These are phyloP conservation scores for Didymella keratinophila DNA, from an alignment of 2,329 filamentous ascomycete species.

Conservation along the genomic window DNA sequence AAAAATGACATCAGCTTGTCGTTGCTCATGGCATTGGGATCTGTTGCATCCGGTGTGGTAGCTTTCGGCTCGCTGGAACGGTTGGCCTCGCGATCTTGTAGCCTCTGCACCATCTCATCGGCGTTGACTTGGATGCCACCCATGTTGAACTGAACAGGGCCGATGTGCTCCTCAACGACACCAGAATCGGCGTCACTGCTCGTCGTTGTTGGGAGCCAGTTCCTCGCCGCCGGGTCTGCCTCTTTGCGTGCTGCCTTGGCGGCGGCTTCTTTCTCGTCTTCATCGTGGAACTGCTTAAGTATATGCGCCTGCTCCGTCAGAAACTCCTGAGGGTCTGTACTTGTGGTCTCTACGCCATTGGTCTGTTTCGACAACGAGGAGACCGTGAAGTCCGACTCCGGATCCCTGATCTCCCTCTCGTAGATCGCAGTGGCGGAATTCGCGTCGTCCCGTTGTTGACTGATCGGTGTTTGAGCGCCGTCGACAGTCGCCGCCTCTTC, in stretches of 20 bases:
- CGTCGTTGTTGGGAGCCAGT: slow-evolving; percentile 17
- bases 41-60: slow-evolving; percentile 36
- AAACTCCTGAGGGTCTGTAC: slow-evolving; percentile 80
- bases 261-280: slow-evolving; percentile 66
- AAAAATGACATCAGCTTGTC: slow-evolving; percentile 52
- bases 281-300: slow-evolving; percentile 70
- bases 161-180: slow-evolving; percentile 72
- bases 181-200: slow-evolving; percentile 42
- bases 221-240: slow-evolving; percentile 35
- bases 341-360: slow-evolving; percentile 67
- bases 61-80: slow-evolving; percentile 40
- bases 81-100: slow-evolving; percentile 64
- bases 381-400: slow-evolving; percentile 62
- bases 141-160: slow-evolving; percentile 97
- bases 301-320: slow-evolving; percentile 76
- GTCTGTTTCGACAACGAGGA: slow-evolving; percentile 53
- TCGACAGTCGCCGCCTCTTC: slow-evolving; percentile 26
- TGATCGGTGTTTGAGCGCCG: slow-evolving; percentile 14
- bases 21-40: slow-evolving; percentile 48
- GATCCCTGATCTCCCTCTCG: slow-evolving; percentile 80
- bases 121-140: slow-evolving; percentile 96
- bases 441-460: slow-evolving; percentile 20
- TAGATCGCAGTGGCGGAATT: slow-evolving; percentile 73
- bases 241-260: slow-evolving; percentile 47
- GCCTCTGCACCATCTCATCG: slow-evolving; percentile 86